Percentiles rank a stretch among this genome's conserved stretches.
phyloP scores from a whole-genome alignment of 805 yeast species.

The Candida nonsorbophila region DNA sequence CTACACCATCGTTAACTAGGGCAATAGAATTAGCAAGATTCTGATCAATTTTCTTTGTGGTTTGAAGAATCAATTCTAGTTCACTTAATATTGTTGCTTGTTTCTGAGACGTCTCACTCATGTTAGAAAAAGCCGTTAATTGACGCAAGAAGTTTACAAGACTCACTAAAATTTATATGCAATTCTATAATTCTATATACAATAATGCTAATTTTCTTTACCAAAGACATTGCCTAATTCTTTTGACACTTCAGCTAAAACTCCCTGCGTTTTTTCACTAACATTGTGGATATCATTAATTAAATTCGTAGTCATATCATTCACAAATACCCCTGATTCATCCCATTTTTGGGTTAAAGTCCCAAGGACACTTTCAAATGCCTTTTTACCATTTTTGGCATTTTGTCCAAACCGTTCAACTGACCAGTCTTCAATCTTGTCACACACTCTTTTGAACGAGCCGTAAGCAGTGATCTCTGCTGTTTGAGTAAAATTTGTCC shows the following conservation, averaged over 20 bases:
- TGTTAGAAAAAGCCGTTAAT: too few species aligned
- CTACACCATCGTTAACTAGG: conserved; percentile 10
- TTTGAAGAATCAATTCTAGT: conserved; percentile 27
- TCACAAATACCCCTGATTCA: conserved; percentile 32
- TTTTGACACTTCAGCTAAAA: conserved; percentile 9
- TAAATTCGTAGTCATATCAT: conserved; percentile 20
- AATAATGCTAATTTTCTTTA: too few species aligned
- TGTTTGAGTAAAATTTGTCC: conserved; percentile 68
- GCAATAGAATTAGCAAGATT: conserved; percentile 20
- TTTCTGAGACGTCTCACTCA: too few species aligned
- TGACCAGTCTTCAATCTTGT: conserved; percentile 87
- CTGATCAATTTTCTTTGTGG: conserved; percentile 23
- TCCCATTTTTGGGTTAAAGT: conserved; percentile 42
- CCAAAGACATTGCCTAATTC: conserved; percentile 8
- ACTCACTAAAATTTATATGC: too few species aligned
- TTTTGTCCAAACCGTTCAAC: conserved; percentile 84
- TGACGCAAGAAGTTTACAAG: too few species aligned
- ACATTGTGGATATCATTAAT: conserved; percentile 17
- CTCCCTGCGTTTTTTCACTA: conserved; percentile 7
- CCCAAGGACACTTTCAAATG: conserved; percentile 76
- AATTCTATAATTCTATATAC: too few species aligned
- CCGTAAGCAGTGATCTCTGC: conserved; percentile 90
- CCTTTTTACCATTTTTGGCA: conserved; percentile 74
- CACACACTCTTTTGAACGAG: conserved; percentile 62
- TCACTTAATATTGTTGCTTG: conserved; percentile 25